Evolutionary conservation across 2,329 filamentous ascomycete genomes (phyloP).

Genomic region (Fusarium xylarioides): DNA sequence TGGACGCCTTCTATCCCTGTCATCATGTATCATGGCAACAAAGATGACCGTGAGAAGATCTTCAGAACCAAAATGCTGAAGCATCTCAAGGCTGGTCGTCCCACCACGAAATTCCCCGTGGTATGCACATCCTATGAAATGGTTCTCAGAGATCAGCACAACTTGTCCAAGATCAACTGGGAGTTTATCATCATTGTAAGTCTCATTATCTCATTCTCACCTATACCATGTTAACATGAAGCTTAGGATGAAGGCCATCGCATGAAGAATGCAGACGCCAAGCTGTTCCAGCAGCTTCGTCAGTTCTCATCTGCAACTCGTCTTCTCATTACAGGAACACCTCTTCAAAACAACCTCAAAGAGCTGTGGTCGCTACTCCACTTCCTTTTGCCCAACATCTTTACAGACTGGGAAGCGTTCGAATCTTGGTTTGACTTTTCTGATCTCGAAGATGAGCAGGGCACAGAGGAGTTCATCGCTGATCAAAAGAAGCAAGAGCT

Average conservation of each 20-base stretch:
- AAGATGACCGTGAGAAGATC: conserved; percentile 79
- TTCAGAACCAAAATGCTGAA: conserved; percentile 76
- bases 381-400: conserved; percentile 91
- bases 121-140: conserved; percentile 97
- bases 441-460: conserved; percentile 83
- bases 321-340: conserved; percentile 92
- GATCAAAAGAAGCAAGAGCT: conserved; percentile 70
- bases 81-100: conserved; percentile 69
- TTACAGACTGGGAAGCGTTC: conserved; percentile 92
- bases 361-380: conserved; percentile 96
- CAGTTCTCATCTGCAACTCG: conserved; percentile 91
- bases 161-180: conserved; percentile 87
- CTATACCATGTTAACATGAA: conserved; percentile 29
- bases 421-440: conserved; percentile 98
- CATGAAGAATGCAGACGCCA: conserved; percentile 96
- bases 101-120: conserved; percentile 79
- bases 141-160: conserved; percentile 87
- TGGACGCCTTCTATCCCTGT: conserved; percentile 93
- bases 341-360: conserved; percentile 92
- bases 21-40: conserved; percentile 88
- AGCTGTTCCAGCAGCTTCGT: conserved; percentile 86
- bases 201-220: neutral
- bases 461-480: conserved; percentile 79
- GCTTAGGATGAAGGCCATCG: conserved; percentile 89
- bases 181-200: conserved; percentile 93